Evolutionary conservation across 129 eudicot species (phyloP), one percentile per base, ranked within the genome.

Genomic region (Apium graveolens): DNA sequence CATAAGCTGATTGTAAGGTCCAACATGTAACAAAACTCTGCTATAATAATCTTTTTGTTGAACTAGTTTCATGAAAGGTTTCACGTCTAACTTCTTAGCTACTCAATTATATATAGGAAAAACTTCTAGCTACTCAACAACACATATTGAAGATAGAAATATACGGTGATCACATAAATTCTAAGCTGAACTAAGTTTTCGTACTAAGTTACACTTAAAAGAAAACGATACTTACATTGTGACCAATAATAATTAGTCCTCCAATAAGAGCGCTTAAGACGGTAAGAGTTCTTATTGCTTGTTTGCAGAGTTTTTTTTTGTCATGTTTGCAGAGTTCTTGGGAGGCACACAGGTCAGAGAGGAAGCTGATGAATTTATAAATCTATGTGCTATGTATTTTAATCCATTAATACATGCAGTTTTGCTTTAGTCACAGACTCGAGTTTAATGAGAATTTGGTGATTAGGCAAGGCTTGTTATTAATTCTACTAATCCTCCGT

Each of bases 401-500:
- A 20, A 41, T 72, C 18, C 44, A 41, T 37, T 7, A 35, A 14
- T 7, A 37, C 46, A 24, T 71, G 24, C 76, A n/a, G 51, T 72
- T 70, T 70, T 38, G 31, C 68, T 27, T 60, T n/a, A 18, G 68
- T 38, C 48, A 38, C 60, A 70, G 42, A 8, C 11, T 29, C 13
- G 9, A 69, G 74, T 66, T 20, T 35, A 29, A 35, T 2, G 43
- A 69, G 74, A 66, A 34, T 32, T 66, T 16, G 42, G 17, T 66
- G 32, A 1, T 31, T 10, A 14, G 68, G 97, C 84, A 8, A 95
- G 78, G 82, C 97, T 91, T 38, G 97, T 77, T 29, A 95, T 91
- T 11, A 88, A 73, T 80, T 95, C 97, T 29, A 89, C 78, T 39
- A 95, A 82, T 20, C 98, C 98, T 44, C 98, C 98, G 57, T 91